Evolutionary conservation across 2,329 filamentous ascomycete genomes (phyloP).

Genomic region (Alternaria solani): DNA sequence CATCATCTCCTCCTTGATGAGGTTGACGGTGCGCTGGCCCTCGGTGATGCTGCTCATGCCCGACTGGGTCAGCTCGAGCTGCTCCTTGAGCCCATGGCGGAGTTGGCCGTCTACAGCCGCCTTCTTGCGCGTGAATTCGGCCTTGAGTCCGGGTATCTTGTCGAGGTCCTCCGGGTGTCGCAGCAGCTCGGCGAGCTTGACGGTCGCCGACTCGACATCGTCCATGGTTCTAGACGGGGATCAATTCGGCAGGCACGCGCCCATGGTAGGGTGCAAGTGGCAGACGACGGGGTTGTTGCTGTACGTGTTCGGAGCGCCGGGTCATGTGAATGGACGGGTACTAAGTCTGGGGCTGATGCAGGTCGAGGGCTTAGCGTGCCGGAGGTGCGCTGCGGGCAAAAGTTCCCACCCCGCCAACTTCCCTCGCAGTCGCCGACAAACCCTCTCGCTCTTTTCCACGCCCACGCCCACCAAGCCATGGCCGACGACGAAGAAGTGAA

Average conservation of each 20-base stretch:
- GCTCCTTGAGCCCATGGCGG: conserved; percentile 84
- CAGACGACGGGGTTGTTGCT: conserved; percentile 3
- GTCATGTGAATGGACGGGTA: conserved; percentile 12
- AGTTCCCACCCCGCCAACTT: conserved; percentile 16
- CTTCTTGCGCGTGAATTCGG: conserved; percentile 95
- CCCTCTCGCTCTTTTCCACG: conserved; percentile 4
- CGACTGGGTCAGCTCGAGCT: conserved; percentile 91
- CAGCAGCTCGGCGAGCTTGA: conserved; percentile 90
- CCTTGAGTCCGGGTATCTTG: conserved; percentile 88
- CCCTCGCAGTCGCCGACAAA: conserved; percentile 6
- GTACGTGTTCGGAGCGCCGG: conserved; percentile 13
- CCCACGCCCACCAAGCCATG: conserved; percentile 28
- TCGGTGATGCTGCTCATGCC: conserved; percentile 90
- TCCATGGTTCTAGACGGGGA: conserved; percentile 60
- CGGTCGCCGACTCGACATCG: conserved; percentile 66
- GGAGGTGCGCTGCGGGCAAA: conserved; percentile 20
- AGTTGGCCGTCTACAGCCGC: conserved; percentile 88
- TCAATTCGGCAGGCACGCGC: conserved; percentile 19
- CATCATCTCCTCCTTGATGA: conserved; percentile 98
- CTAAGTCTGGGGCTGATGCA: conserved; percentile 4
- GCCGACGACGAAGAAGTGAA: conserved; percentile 57
- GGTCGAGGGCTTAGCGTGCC: conserved; percentile 18
- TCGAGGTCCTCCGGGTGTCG: conserved; percentile 97
- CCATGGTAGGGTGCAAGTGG: conserved; percentile 25
- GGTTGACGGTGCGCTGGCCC: conserved; percentile 87